These are phyloP conservation scores for Saccharomycopsis guyanensis DNA, from an alignment of 805 yeast genomes.

Conservation along the genomic window DNA sequence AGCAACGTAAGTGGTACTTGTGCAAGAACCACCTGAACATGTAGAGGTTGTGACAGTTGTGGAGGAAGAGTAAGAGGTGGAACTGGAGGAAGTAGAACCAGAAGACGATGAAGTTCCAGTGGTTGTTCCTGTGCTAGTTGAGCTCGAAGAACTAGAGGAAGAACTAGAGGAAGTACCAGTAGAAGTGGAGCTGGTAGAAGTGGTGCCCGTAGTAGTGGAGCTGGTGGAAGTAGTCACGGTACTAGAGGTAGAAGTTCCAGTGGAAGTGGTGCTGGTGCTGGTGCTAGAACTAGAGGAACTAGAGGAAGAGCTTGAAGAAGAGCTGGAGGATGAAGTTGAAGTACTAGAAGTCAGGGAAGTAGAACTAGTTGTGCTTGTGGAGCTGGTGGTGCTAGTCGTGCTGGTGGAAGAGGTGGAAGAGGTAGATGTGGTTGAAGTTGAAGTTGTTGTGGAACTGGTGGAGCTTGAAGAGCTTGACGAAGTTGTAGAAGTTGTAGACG, in stretches of 20 bases:
- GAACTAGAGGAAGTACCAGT: not conserved
- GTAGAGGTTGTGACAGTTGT: slow-evolving; percentile 21
- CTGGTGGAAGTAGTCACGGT: slow-evolving; percentile 23
- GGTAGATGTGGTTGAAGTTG: slow-evolving; percentile 1
- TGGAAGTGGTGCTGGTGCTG: not conserved
- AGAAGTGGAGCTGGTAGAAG: not conserved
- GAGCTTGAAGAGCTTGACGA: not conserved
- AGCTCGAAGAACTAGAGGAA: not conserved
- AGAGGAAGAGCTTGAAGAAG: not conserved
- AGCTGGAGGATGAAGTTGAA: not conserved
- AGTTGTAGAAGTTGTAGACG: not conserved
- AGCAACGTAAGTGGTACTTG: not conserved
- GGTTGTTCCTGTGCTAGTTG: slow-evolving; percentile 16
- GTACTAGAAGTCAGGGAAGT: slow-evolving; percentile 2
- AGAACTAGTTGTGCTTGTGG: slow-evolving; percentile 2
- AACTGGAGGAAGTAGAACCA: not conserved
- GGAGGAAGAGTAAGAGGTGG: not conserved
- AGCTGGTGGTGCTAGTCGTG: slow-evolving; percentile 2
- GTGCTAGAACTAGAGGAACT: not conserved
- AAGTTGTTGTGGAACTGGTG: slow-evolving; percentile 4
- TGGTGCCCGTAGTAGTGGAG: slow-evolving; percentile 19
- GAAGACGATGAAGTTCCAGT: too few relatives aligned
- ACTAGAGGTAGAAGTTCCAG: not conserved
- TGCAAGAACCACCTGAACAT: slow-evolving; percentile 22
- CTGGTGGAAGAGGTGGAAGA: not conserved